Percentiles rank a stretch among this genome's conserved stretches.
Evolutionary conservation across 768 basidiomycete species (phyloP).

Genomic region (Dendrothele bispora): DNA sequence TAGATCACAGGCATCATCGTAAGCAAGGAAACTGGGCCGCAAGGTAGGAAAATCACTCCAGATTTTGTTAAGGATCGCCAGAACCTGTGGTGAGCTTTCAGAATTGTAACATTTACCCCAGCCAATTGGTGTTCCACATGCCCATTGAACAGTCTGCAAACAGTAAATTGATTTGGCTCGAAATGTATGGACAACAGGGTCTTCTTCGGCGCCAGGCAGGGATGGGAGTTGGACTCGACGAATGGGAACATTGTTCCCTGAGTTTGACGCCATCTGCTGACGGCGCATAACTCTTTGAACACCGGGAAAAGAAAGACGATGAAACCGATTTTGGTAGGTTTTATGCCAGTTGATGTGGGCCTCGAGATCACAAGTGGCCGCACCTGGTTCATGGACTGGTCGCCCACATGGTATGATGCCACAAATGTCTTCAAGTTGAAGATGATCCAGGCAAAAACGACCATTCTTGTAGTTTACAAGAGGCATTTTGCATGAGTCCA

Average conservation of each 20-base stretch:
- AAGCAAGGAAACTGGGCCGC: conserved; percentile 12
- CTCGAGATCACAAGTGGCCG: conserved; percentile 16
- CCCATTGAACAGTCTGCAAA: conserved; percentile 19
- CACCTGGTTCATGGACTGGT: too few species aligned
- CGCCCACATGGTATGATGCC: conserved; percentile 23
- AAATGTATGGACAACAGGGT: conserved; percentile 13
- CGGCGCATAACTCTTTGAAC: conserved; percentile 24
- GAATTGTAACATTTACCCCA: conserved; percentile 18
- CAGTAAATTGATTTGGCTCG: conserved; percentile 14
- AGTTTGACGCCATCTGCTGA: conserved; percentile 12
- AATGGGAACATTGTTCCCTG: background rate
- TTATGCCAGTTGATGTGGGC: conserved; percentile 18
- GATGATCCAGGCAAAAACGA: conserved; percentile 25
- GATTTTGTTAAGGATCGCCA: conserved; percentile 7
- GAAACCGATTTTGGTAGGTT: conserved; percentile 15
- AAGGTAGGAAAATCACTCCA: conserved; percentile 5
- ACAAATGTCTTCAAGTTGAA: conserved; percentile 15
- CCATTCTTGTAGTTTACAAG: conserved; percentile 29
- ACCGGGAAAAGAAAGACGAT: conserved; percentile 21
- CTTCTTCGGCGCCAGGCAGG: conserved; percentile 7
- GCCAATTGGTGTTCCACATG: conserved; percentile 17
- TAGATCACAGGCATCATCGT: conserved; percentile 17
- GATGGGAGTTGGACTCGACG: conserved; percentile 7
- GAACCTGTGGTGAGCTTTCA: conserved; percentile 13
- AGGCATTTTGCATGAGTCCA: conserved; percentile 16